These are phyloP conservation scores for Neonectria punicea DNA, from an alignment of 2,329 filamentous ascomycete genomes.

Conservation along the genomic window DNA sequence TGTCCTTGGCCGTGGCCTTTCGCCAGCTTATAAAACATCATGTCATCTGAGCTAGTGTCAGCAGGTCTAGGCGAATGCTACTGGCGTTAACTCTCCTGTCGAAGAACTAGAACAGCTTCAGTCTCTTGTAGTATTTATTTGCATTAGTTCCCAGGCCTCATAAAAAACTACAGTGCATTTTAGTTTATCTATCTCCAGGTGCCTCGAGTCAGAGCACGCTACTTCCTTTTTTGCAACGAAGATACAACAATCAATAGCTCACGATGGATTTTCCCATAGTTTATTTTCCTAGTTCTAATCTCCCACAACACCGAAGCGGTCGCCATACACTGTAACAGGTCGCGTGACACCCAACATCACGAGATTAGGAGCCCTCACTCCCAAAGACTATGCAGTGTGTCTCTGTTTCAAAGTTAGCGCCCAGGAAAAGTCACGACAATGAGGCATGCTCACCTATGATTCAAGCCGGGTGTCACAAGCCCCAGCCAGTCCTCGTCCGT, in stretches of 20 bases:
- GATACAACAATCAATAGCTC: too few species aligned
- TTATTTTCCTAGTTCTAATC: neutral
- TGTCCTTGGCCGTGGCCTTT: too few species aligned
- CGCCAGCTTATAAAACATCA: too few species aligned
- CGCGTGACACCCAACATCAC: too few species aligned
- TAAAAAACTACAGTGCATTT: too few species aligned
- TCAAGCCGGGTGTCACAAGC: neutral
- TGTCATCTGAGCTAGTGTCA: slow-evolving; percentile 58
- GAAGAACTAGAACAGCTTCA: neutral
- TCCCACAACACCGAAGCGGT: neutral
- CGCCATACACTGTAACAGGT: too few species aligned
- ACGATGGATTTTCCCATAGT: neutral
- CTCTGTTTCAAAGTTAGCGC: neutral
- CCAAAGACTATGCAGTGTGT: neutral
- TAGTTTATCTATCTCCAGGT: too few species aligned
- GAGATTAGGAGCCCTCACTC: neutral
- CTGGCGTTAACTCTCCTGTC: slow-evolving; percentile 1
- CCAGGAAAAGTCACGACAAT: neutral
- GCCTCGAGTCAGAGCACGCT: too few species aligned
- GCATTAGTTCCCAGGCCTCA: too few species aligned
- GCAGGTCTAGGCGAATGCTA: slow-evolving; percentile 63
- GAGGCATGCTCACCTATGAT: neutral
- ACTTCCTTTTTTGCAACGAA: too few species aligned
- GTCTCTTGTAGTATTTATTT: too few species aligned
- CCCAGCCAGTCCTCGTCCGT: neutral